Conservation (phyloP, 768 basidiomycete genomes). For the Tricholoma matsutake region DNA sequence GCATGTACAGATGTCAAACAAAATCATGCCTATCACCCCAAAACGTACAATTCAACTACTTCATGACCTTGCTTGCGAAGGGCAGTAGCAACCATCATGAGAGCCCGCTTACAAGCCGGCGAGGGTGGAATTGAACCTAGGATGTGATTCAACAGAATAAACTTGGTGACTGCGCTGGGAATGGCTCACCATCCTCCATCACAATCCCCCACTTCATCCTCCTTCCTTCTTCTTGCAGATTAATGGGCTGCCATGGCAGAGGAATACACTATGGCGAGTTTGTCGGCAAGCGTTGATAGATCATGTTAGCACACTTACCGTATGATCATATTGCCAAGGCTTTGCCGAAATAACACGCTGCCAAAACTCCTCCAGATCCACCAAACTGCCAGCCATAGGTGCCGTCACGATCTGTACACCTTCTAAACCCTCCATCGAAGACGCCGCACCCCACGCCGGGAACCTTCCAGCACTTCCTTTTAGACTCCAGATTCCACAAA, state of each 20-base stretch:
- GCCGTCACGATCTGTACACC: conserved; percentile 50
- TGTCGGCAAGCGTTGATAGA: background rate
- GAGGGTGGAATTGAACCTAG: conserved; percentile 57
- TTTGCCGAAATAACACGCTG: conserved; percentile 54
- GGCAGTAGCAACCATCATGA: conserved; percentile 47
- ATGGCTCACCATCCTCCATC: conserved; percentile 56
- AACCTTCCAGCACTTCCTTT: conserved; percentile 60
- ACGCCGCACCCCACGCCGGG: conserved; percentile 44
- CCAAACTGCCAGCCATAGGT: conserved; percentile 61
- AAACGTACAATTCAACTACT: conserved; percentile 56
- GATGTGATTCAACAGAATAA: background rate
- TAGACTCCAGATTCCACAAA: conserved; percentile 66
- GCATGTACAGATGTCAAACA: conserved; percentile 1
- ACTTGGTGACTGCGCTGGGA: background rate
- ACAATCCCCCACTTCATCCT: conserved; percentile 61
- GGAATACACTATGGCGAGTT: conserved; percentile 40
- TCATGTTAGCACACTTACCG: conserved; percentile 31
- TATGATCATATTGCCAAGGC: conserved; percentile 69
- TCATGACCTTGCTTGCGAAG: conserved; percentile 61
- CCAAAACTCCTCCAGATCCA: conserved; percentile 66
- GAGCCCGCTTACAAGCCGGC: conserved; percentile 60
- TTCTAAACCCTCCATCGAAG: conserved; percentile 54
- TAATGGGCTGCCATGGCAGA: conserved; percentile 45
- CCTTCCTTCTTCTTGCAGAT: conserved; percentile 44
- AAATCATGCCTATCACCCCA: background rate